phyloP scores from a whole-genome alignment of 257 asterid genomes.

The Parsonsia alboflavescens region DNA sequence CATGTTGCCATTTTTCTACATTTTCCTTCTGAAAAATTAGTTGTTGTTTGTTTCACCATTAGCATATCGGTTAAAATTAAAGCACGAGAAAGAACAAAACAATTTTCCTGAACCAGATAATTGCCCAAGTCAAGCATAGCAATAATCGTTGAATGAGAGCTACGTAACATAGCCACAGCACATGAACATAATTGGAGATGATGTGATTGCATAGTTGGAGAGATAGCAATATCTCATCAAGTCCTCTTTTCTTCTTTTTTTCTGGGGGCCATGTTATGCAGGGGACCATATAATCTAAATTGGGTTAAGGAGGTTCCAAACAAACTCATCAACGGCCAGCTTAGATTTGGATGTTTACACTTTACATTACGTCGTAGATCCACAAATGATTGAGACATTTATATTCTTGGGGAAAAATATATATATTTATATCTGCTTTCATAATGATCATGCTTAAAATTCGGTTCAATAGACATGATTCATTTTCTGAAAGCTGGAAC shows the following conservation, averaged over 20 bases:
- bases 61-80: not conserved
- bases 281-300: conserved; percentile 21
- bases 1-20: conserved; percentile 60
- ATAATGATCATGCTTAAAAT: not conserved
- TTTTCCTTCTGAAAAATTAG: conserved; percentile 42
- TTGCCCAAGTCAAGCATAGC: not conserved
- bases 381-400: not conserved
- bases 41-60: not conserved
- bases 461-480: not conserved
- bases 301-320: not conserved
- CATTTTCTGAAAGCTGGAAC: not conserved
- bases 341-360: not conserved
- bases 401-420: too few species aligned
- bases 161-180: conserved; percentile 13
- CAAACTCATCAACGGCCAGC: not conserved
- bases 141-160: conserved; percentile 8
- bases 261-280: conserved; percentile 7
- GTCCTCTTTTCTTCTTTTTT: conserved; percentile 1
- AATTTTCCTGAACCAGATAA: not conserved
- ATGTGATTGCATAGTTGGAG: conserved; percentile 21
- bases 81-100: not conserved
- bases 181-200: conserved; percentile 17
- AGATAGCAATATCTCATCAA: conserved; percentile 26
- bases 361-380: not conserved
- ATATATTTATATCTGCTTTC: not conserved